Evolutionary conservation across 768 basidiomycete genomes (phyloP), one percentile per base, ranked within the genome.

Genomic region (Lactarius quietus): DNA sequence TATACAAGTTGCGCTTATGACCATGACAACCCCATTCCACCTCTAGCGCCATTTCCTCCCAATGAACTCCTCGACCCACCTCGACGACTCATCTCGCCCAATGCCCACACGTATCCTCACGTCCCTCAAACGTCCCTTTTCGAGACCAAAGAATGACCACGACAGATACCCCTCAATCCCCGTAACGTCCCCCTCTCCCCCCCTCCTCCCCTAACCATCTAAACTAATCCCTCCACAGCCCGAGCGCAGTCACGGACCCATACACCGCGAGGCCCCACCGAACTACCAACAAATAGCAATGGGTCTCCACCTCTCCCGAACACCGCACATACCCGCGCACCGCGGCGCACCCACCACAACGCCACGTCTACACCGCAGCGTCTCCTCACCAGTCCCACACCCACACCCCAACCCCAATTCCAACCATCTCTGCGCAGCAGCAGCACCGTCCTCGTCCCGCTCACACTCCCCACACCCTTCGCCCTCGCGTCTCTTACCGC

Each of bases 211-310:
- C 26, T 56, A 51, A 51, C 41, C 55, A 28, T 15, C 14, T n/a
- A n/a, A n/a, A n/a, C n/a, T n/a, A n/a, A n/a, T n/a, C 29, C 6
- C 26, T 61, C n/a, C 29, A 6, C 26, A 65, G 64, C 23, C 54
- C 23, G 60, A 80, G 64, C 78, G 74, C 68, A 74, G 76, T 59
- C 81, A 76, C 65, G 71, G 76, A 65, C 73, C 72, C 56, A 78
- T 81, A 66, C 74, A 81, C 33, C 68, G 79, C 31, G 64, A 77
- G 29, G 72, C 77, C 26, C 84, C 82, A 18, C 89, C 89, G 1
- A 87, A 85, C 55, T 81, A 89, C 45, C 85, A 88, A 70, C 89
- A 91, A 75, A 91, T 91, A 66, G 86, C 87, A 17, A 90, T 91
- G 88, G 89, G 89, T 23, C 80, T 91, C 28, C 89, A 91, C 74